Base-by-base conservation (phyloP, 2,329 filamentous ascomycete genomes). In the Alternaria viburni region DNA sequence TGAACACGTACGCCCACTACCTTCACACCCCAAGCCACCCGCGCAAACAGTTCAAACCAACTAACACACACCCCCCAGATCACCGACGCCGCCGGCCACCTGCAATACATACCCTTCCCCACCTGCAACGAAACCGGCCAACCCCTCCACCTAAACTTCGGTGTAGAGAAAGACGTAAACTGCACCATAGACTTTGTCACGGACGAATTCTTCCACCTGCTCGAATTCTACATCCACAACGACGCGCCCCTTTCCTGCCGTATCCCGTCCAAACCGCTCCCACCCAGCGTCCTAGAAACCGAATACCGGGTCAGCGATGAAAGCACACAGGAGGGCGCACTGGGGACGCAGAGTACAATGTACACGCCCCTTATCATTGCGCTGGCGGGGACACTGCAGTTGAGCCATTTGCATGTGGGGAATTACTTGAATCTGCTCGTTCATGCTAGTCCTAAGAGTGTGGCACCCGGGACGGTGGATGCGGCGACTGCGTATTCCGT, bases 141-240 rank as follows among this genome's bases (percentile, higher is more conserved):
- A 54, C 90, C 94, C 0, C 89, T 99, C 73, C 89, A 96, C 74
- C 90, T 99, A 78, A 87, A 88, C 79, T 98, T 97, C 83, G 94
- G 94, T 78, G 82, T 91, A 70, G 92, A 95, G 77, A 81, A 81
- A 69, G 93, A 97, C 78, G 82, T 93, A 71, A 95, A 95, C 83
- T 96, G 92, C 84, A 96, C 92, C 59, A 89, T 96, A 73, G 84
- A 90, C 76, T 87, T 92, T 81, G 86, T 95, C 73, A 86, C 87
- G 73, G 92, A 95, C 78, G 87, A 91, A 44, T 91, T 94, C 85
- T 96, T 93, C 85, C 92, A 96, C 81, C 71, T 95, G 55, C 90
- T 95, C 83, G 92, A 98, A 83, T 98, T 97, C 86, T 98, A 98
- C 86, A 90, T 98, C 79, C 96, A 98, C 86, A 93, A 91, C 83